A percentile compares a stretch with the other conserved stretches of the same genome.
Evolutionary conservation across 176 grass and related monocot genomes (phyloP).

Genomic region (Otatea glauca): DNA sequence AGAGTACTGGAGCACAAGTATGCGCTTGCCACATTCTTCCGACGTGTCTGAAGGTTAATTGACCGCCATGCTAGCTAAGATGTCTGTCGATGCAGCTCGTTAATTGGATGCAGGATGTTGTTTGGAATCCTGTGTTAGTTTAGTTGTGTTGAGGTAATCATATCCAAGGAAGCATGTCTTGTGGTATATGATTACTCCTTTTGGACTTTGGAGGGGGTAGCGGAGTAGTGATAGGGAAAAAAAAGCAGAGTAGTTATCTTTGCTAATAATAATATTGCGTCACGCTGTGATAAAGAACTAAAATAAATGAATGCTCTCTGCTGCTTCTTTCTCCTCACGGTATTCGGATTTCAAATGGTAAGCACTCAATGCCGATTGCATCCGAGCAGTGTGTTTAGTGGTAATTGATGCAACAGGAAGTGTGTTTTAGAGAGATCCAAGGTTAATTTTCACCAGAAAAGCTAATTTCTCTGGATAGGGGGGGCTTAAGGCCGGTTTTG

Average conservation of each 20-base stretch:
- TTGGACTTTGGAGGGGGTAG: neutral
- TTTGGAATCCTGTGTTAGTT: slow-evolving; percentile 43
- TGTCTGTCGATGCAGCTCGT: slow-evolving; percentile 14
- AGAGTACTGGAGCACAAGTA: neutral
- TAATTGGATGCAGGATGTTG: slow-evolving; percentile 5
- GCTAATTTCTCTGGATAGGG: neutral
- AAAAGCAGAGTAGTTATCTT: neutral
- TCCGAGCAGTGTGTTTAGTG: neutral
- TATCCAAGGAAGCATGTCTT: slow-evolving; percentile 29
- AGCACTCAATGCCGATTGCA: neutral
- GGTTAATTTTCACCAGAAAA: neutral
- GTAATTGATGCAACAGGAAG: neutral
- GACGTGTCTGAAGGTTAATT: slow-evolving; percentile 8
- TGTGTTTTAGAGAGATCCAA: neutral
- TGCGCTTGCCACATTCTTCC: neutral
- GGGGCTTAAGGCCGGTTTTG: no score
- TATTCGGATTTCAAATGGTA: neutral
- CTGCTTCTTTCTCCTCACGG: neutral
- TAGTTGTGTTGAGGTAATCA: slow-evolving; percentile 36
- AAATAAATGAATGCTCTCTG: neutral
- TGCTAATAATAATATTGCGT: neutral
- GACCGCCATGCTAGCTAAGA: slow-evolving; percentile 22
- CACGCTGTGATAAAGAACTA: neutral
- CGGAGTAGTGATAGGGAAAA: neutral
- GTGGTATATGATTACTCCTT: slow-evolving; percentile 19